These are phyloP conservation scores for Penicillium sp. DNA, from an alignment of 2,329 filamentous ascomycete genomes.

Conservation along the genomic window DNA sequence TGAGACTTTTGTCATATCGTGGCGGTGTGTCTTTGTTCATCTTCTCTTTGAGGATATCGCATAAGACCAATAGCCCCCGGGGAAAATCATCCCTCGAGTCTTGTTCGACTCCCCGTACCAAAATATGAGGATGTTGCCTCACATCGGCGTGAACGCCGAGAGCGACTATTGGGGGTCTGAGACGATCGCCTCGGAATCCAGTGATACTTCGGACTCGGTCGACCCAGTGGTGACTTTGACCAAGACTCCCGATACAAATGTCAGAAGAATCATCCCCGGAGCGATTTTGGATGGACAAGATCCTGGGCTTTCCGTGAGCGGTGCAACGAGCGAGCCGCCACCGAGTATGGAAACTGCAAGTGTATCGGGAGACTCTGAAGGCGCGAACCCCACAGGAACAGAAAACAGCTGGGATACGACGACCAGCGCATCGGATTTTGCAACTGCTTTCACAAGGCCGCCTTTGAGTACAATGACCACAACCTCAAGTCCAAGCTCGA, in stretches of 20 bases:
- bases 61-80: conserved; percentile 5
- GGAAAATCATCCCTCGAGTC: not conserved
- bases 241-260: too few relatives aligned
- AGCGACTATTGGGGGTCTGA: not conserved
- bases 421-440: not conserved
- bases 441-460: not conserved
- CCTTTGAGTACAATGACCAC: not conserved
- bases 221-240: too few relatives aligned
- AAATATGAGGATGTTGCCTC: not conserved
- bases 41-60: not conserved
- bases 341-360: not conserved
- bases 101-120: not conserved
- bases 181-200: not conserved
- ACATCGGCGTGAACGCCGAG: not conserved
- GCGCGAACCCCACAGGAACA: too few relatives aligned
- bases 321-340: too few relatives aligned
- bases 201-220: too few relatives aligned
- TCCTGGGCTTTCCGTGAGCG: too few relatives aligned
- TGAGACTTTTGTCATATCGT: not conserved
- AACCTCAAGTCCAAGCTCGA: not conserved
- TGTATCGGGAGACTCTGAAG: not conserved
- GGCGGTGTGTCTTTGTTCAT: conserved; percentile 4
- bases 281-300: too few relatives aligned
- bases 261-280: too few relatives aligned
- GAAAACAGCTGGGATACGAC: too few relatives aligned